Evolutionary conservation across 768 basidiomycete genomes (phyloP), one percentile per base, ranked within the genome.

Genomic region (Termitomyces sp.): DNA sequence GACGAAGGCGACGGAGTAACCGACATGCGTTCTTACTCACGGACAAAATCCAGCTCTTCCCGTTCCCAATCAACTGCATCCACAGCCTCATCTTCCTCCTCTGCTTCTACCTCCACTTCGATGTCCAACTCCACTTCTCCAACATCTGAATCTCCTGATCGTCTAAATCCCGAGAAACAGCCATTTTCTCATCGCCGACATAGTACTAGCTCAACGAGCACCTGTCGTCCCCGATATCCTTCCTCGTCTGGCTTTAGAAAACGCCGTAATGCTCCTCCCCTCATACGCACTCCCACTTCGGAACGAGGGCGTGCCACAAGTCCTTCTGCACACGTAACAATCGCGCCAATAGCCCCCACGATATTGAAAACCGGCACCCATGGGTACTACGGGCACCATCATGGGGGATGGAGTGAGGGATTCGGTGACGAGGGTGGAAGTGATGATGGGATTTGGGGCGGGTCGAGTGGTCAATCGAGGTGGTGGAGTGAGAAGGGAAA

Each of bases 311-410:
- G 47, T 47, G 24, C 42, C 8, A 40, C 54, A 12, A 57, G 52
- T 44, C 47, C 58, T 36, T 40, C 51, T 38, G 22, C 64, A 6
- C 71, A 75, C 61, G 78, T 80, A 45, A 79, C 73, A 22, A 80
- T 79, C 61, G 80, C 73, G 18, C 78, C 73, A 13, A 81, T 81
- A 58, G 77, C 80, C 32, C 82, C 83, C 8, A 95, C 97, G 5
- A 81, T 91, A 47, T 79, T 98, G 62, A 99, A 98, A 76, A 91
- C 91, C 18, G 82, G 77, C 10, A 76, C 80, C 1, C 73, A 78
- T 12, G 80, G 77, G 6, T 80, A 82, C 53, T 64, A 64, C 6
- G 70, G 68, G 57, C 72, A 73, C 16, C 72, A 73, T 28, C 72
- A 68, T 7, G 66, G 64, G 10, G 68, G 60, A 6, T 80, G 81